Evolutionary conservation across 164 flowering plant genomes (phyloP), one percentile per base, ranked within the genome.

Genomic region (Hamamelis virginiana): DNA sequence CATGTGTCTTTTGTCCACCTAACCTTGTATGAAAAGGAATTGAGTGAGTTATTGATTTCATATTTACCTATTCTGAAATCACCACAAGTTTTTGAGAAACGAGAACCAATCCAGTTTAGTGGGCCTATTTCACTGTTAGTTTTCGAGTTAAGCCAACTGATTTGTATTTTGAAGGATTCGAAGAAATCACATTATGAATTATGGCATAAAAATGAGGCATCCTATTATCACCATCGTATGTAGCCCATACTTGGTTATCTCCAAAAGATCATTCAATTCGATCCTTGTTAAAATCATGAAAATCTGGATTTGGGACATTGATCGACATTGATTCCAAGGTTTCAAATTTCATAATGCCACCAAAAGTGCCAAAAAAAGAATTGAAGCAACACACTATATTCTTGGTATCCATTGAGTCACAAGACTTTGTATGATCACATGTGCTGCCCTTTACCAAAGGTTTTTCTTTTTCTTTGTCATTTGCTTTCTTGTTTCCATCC

Each of bases 151-250:
- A 90, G 92, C 90, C 90, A 87, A 73, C 90, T 79, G 26, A 87
- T 84, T 21, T 74, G 80, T 80, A 90, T 78, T 81, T 81, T 84
- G 71, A 90, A 90, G 92, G 96, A 45, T 82, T 75, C 64, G 66
- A 44, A 51, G 92, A 87, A 1, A 88, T 69, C 25, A 88, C 89
- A 22, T 47, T 74, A 57, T 83, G 92, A 46, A 90, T 79, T 75
- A 85, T 41, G 26, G 90, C 92, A 82, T 90, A 90, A 67, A 75
- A 85, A 15, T 92, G 83, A 71, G 96, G 96, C 96, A 90, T 90
- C 67, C 91, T 91, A 72, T 90, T 90, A 67, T 85, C 86, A 62
- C 72, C 81, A 70, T 90, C 96, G 71, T 90, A 90, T 8, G 87
- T 90, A 71, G 92, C 87, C 96, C 96, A 90, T 12, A 89, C 88